phyloP scores from a whole-genome alignment of 306 rosid species.

The Cicer bijugum region DNA sequence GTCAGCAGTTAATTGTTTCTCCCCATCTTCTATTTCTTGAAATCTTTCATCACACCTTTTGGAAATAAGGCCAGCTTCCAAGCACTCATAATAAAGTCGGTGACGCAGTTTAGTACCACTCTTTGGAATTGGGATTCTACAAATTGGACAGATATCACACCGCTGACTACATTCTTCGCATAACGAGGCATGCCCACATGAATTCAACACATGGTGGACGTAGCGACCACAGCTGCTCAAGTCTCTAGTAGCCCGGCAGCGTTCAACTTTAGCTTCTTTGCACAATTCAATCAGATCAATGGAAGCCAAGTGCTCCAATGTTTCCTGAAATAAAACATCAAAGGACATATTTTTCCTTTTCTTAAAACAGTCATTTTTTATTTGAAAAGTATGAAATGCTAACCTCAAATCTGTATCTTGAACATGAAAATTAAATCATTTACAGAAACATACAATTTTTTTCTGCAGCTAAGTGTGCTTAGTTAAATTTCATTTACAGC shows the following conservation, averaged over 20 bases:
- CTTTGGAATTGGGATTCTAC: slow-evolving; percentile 75
- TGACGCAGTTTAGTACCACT: slow-evolving; percentile 59
- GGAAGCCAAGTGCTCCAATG: slow-evolving; percentile 86
- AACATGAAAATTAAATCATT: slow-evolving; percentile 27
- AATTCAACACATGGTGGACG: slow-evolving; percentile 71
- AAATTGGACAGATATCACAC: slow-evolving; percentile 87
- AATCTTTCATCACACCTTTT: slow-evolving; percentile 78
- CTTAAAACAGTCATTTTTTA: slow-evolving; percentile 2
- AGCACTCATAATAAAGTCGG: slow-evolving; percentile 82
- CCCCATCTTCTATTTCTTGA: slow-evolving; percentile 80
- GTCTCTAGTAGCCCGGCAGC: slow-evolving; percentile 96
- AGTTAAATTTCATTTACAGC: slow-evolving; percentile 17
- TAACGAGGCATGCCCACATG: slow-evolving; percentile 94
- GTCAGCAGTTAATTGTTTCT: slow-evolving; percentile 68
- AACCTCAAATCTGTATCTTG: slow-evolving; percentile 11
- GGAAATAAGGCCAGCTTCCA: slow-evolving; percentile 85
- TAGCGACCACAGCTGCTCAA: slow-evolving; percentile 93
- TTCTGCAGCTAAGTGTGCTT: slow-evolving; percentile 4
- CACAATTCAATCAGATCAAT: slow-evolving; percentile 84
- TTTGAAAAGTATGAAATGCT: slow-evolving; percentile 18
- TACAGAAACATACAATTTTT: background rate
- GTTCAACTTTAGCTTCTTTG: slow-evolving; percentile 92
- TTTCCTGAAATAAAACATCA: slow-evolving; percentile 62
- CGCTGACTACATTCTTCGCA: slow-evolving; percentile 94
- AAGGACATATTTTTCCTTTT: slow-evolving; percentile 18